phyloP scores from a whole-genome alignment of 2,329 filamentous ascomycete genomes.

The Aspergillus nomiae region DNA sequence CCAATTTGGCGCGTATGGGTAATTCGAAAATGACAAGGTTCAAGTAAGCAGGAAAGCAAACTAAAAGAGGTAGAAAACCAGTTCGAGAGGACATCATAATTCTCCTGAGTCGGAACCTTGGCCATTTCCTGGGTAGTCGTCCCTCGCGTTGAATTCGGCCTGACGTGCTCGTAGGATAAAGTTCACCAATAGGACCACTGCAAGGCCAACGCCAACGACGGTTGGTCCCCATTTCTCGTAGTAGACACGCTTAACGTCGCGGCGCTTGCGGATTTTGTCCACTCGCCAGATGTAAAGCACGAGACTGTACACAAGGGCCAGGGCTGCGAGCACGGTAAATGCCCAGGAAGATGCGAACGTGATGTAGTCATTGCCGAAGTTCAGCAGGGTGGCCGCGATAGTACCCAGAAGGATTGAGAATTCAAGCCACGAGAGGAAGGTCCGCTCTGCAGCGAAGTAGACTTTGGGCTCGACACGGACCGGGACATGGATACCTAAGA shows the following conservation, averaged over 20 bases:
- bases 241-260: constrained; percentile 73
- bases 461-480: constrained; percentile 97
- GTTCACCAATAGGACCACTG: constrained; percentile 74
- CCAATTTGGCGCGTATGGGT: neutral
- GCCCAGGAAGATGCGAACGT: constrained; percentile 71
- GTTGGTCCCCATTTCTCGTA: constrained; percentile 89
- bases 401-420: constrained; percentile 93
- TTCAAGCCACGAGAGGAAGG: constrained; percentile 95
- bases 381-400: constrained; percentile 80
- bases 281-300: constrained; percentile 87
- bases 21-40: neutral
- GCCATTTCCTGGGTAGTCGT: constrained; percentile 3
- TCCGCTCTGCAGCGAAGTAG: constrained; percentile 93
- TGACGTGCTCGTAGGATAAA: constrained; percentile 76
- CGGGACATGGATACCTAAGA: constrained; percentile 84
- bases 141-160: constrained; percentile 29
- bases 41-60: neutral
- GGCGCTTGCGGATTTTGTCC: constrained; percentile 76
- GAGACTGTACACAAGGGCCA: constrained; percentile 80
- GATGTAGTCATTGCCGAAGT: constrained; percentile 67
- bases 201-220: constrained; percentile 70
- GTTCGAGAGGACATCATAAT: constrained; percentile 8
- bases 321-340: constrained; percentile 79
- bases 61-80: neutral
- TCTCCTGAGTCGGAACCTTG: constrained; percentile 12